Evolutionary conservation across 257 asterid species (phyloP), one percentile per base, ranked within the genome.

Genomic region (Solanum etuberosum): DNA sequence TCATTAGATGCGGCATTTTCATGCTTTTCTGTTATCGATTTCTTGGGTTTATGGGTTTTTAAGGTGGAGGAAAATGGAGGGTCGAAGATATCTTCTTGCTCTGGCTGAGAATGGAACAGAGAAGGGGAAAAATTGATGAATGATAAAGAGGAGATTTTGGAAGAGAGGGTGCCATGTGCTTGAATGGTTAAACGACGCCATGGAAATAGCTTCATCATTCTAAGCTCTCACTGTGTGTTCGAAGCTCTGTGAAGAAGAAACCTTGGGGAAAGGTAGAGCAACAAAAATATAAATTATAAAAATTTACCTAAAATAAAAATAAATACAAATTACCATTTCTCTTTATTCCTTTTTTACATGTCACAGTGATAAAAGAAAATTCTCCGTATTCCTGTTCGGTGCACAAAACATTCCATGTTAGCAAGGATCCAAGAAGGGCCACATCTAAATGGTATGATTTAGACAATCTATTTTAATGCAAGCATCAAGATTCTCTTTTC

Each of bases 61-160:
- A 61, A 89, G 86, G 21, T 35, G 13, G 90, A 89, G 42, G 95
- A 87, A 91, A 96, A 94, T 46, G 98, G 97, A 83, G 98, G 98
- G 88, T 96, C 98, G 90, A 85, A 88, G 18, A 83, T 37, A 42
- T 90, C 88, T 32, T 89, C 91, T 23, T 87, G 67, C 20, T 25
- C 85, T 16, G 90, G 85, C 4, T 84, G 88, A 86, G 91, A 87
- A 73, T 88, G 88, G 87, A 77, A 59, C 5, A 87, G 87, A 40
- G 80, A 88, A 82, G 91, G 92, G 78, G 83, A 38, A 74, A 67
- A 48, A 46, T 34, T 15, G 85, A 71, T 83, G 87, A 86, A 23
- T 11, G 86, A 86, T 7, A 88, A 57, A 20, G 87, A 63, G 15
- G 81, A 57, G 29, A 78, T 11, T n/a, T 77, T 73, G 84, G 25